Evolutionary conservation across 805 yeast genomes (phyloP).

Genomic region (Barnettozyma vustinii): DNA sequence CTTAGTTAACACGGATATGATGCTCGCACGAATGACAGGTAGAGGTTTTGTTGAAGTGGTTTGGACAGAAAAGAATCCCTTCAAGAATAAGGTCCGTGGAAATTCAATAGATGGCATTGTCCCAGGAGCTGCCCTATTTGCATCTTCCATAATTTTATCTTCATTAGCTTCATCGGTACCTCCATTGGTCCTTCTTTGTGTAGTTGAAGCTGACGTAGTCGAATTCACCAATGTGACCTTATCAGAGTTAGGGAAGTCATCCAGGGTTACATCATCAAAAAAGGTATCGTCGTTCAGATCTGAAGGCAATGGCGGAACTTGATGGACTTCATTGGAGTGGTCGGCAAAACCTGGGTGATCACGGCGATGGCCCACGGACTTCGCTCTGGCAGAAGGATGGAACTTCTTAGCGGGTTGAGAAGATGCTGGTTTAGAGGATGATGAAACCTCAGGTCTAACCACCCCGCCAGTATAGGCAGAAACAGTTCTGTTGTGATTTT

Average conservation of each 20-base stretch:
- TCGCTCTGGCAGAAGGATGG: slow-evolving; percentile 86
- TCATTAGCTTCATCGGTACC: slow-evolving; percentile 34
- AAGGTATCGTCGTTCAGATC: slow-evolving; percentile 40
- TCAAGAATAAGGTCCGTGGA: slow-evolving; percentile 84
- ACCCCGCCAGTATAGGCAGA: slow-evolving; percentile 22
- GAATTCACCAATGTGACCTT: slow-evolving; percentile 18
- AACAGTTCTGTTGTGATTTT: slow-evolving; percentile 24
- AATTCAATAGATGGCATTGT: slow-evolving; percentile 92
- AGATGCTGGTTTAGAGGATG: slow-evolving; percentile 10
- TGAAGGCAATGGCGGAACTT: slow-evolving; percentile 28
- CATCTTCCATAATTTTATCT: slow-evolving; percentile 41
- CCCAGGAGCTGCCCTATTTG: slow-evolving; percentile 60
- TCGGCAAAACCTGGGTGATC: slow-evolving; percentile 26
- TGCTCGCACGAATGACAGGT: slow-evolving; percentile 80
- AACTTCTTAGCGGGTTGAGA: slow-evolving; percentile 26
- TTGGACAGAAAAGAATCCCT: slow-evolving; percentile 92
- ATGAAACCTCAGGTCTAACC: slow-evolving; percentile 1
- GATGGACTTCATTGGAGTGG: slow-evolving; percentile 4
- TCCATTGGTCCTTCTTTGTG: slow-evolving; percentile 5
- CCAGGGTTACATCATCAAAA: slow-evolving; percentile 52
- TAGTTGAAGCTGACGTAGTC: slow-evolving; percentile 9
- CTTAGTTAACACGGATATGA: slow-evolving; percentile 68
- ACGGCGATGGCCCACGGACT: slow-evolving; percentile 78
- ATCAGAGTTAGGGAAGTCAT: slow-evolving; percentile 36
- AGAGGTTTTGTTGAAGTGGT: slow-evolving; percentile 91